Evolutionary conservation across 2,329 filamentous ascomycete species (phyloP).

Genomic region (Sporothrix brasiliensis): DNA sequence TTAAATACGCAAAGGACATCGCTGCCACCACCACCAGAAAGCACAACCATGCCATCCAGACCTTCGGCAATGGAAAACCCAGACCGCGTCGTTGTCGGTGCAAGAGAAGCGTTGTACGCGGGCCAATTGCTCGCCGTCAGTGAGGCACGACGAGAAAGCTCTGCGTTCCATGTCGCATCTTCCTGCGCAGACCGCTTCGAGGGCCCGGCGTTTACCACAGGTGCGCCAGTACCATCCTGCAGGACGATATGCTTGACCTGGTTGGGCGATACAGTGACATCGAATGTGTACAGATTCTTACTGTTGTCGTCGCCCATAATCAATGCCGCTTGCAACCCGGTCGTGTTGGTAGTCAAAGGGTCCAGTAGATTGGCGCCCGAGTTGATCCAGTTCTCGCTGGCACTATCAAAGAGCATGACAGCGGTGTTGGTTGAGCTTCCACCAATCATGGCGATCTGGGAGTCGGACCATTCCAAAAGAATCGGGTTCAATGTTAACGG

Average conservation of each 20-base stretch:
- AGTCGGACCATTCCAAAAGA: conserved; percentile 72
- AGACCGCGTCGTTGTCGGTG: conserved; percentile 65
- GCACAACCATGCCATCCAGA: conserved; percentile 67
- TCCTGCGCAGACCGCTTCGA: conserved; percentile 31
- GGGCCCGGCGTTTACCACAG: conserved; percentile 45
- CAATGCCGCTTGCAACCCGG: conserved; percentile 62
- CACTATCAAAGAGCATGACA: conserved; percentile 71
- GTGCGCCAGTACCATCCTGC: conserved; percentile 61
- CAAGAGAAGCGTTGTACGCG: conserved; percentile 73
- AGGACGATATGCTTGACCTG: conserved; percentile 70
- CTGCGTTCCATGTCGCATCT: neutral
- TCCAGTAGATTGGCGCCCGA: conserved; percentile 65
- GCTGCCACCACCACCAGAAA: conserved; percentile 70
- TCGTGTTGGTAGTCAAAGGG: conserved; percentile 61
- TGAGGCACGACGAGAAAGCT: conserved; percentile 36
- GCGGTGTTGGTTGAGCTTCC: conserved; percentile 67
- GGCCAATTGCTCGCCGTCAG: conserved; percentile 71
- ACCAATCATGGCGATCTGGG: conserved; percentile 73
- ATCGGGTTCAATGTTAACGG: conserved; percentile 69
- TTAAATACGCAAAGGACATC: conserved; percentile 78
- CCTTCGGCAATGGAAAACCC: conserved; percentile 73
- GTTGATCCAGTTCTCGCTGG: conserved; percentile 65
- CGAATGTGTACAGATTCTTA: conserved; percentile 77
- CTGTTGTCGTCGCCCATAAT: conserved; percentile 74
- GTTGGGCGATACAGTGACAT: conserved; percentile 75